Evolutionary conservation across 768 basidiomycete genomes (phyloP).

Genomic region (Pisolithus marmoratus): DNA sequence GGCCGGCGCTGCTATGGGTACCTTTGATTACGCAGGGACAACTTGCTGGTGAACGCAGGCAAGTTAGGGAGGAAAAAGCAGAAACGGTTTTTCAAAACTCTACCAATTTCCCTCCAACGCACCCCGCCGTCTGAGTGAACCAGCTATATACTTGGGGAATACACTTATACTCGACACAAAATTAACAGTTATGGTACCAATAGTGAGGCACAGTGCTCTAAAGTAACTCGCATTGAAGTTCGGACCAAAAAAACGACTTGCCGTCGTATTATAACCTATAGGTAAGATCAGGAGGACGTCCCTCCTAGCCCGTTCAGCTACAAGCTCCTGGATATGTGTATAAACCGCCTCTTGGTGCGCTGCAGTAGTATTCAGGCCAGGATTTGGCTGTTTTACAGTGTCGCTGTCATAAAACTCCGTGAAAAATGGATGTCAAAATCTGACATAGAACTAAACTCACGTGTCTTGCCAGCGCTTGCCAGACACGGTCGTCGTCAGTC

Average conservation of each 20-base stretch:
- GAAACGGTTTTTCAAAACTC: slow-evolving; percentile 79
- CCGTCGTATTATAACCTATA: too few relatives aligned
- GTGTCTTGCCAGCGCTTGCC: slow-evolving; percentile 42
- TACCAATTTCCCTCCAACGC: slow-evolving; percentile 33
- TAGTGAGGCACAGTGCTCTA: neutral
- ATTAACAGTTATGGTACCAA: neutral
- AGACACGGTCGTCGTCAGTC: slow-evolving; percentile 45
- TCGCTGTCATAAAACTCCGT: slow-evolving; percentile 23
- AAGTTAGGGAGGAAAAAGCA: slow-evolving; percentile 62
- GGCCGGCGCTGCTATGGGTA: slow-evolving; percentile 74
- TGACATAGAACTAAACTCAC: slow-evolving; percentile 30
- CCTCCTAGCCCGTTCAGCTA: slow-evolving; percentile 11
- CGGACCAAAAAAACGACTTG: neutral
- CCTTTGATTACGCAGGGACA: slow-evolving; percentile 76
- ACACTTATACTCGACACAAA: neutral
- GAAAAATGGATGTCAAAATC: neutral
- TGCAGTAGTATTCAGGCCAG: slow-evolving; percentile 52
- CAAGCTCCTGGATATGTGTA: slow-evolving; percentile 33
- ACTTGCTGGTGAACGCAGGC: slow-evolving; percentile 41
- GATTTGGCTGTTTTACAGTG: slow-evolving; percentile 35
- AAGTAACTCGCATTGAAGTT: neutral
- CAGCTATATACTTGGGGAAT: neutral
- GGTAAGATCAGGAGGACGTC: neutral
- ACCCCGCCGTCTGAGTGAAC: slow-evolving; percentile 16
- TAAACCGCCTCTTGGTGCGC: slow-evolving; percentile 38